These are phyloP conservation scores for Ustilaginoidea virens DNA, from an alignment of 2,329 filamentous ascomycete genomes.

Conservation along the genomic window DNA sequence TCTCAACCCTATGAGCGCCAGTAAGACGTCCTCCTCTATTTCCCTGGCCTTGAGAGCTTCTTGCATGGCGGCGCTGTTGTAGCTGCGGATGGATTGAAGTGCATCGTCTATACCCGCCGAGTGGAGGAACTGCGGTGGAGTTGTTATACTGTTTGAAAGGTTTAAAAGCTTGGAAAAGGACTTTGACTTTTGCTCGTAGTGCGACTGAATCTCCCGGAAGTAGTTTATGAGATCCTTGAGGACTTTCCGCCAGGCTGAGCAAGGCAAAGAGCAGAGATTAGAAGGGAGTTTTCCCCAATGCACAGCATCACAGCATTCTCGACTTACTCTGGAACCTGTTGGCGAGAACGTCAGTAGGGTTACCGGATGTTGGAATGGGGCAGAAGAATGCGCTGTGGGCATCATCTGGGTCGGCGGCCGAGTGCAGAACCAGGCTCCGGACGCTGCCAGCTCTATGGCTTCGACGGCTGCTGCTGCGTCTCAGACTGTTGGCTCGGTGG, in stretches of 20 bases:
- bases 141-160: conserved; percentile 63
- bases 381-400: conserved; percentile 76
- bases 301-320: too few species aligned
- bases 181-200: conserved; percentile 78
- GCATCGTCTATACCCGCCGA: conserved; percentile 82
- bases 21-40: conserved; percentile 82
- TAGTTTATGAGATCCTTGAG: conserved; percentile 90
- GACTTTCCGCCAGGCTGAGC: conserved; percentile 77
- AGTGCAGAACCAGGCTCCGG: conserved; percentile 59
- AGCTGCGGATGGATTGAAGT: conserved; percentile 61
- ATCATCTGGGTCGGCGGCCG: conserved; percentile 51
- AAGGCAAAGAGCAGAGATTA: conserved; percentile 1
- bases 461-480: conserved; percentile 63
- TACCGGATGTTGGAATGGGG: conserved; percentile 75
- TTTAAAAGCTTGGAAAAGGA: conserved; percentile 69
- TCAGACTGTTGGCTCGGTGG: conserved; percentile 56
- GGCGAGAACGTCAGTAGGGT: conserved; percentile 75
- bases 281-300: too few species aligned
- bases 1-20: conserved; percentile 69
- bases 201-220: conserved; percentile 79
- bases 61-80: conserved; percentile 63
- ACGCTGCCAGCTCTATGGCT: conserved; percentile 81
- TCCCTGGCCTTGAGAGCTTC: conserved; percentile 83
- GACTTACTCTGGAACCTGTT: conserved; percentile 72
- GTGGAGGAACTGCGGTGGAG: conserved; percentile 60